These are phyloP conservation scores for Acer saccharum DNA, from an alignment of 345 rosid species.

Conservation along the genomic window DNA sequence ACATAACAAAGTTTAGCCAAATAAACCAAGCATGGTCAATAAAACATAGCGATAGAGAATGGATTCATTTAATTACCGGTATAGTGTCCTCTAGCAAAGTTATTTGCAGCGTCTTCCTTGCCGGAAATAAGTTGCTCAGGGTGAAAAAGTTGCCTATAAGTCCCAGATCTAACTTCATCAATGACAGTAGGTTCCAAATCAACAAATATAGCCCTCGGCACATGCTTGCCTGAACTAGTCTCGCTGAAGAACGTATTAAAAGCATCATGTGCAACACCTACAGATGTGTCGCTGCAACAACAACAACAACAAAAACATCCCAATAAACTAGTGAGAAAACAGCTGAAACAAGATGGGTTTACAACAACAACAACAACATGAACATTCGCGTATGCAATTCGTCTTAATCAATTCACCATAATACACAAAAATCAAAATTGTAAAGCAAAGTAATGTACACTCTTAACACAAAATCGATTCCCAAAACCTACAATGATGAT, in stretches of 20 bases:
- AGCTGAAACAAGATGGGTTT: too few species aligned
- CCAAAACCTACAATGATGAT: background rate
- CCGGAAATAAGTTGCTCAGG: slow-evolving; percentile 94
- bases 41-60: slow-evolving; percentile 12
- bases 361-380: too few species aligned
- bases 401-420: too few species aligned
- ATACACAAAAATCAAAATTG: too few species aligned
- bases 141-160: slow-evolving; percentile 82
- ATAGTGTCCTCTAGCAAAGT: slow-evolving; percentile 94
- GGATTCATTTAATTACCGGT: slow-evolving; percentile 42
- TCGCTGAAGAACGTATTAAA: slow-evolving; percentile 93
- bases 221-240: slow-evolving; percentile 90
- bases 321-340: background rate
- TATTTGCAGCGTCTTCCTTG: slow-evolving; percentile 92
- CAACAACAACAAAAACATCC: background rate
- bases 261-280: slow-evolving; percentile 66
- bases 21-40: background rate
- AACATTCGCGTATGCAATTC: too few species aligned
- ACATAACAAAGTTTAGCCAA: slow-evolving; percentile 9
- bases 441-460: too few species aligned
- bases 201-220: slow-evolving; percentile 81
- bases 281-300: slow-evolving; percentile 55
- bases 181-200: slow-evolving; percentile 89
- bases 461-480: too few species aligned
- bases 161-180: slow-evolving; percentile 78